Base-by-base conservation (phyloP, 2,329 filamentous ascomycete genomes). In the Clathrospora elynae region DNA sequence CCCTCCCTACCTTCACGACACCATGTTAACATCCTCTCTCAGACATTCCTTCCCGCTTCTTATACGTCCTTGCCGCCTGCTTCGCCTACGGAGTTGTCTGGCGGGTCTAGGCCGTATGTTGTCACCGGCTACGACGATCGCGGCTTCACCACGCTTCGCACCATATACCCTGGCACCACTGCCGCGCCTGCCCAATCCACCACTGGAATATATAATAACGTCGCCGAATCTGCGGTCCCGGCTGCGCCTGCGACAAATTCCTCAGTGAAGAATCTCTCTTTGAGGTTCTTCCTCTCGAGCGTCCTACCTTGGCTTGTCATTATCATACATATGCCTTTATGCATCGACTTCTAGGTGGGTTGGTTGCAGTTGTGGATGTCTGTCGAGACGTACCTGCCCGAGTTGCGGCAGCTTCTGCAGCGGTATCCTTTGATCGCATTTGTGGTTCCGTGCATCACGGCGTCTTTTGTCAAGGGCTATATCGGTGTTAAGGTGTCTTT, bases 41-140 rank as follows among this genome's bases (percentile, higher is more conserved):
- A 81, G 77, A 75, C 71, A 62, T 78, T 66, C 79, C 80, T 56
- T 67, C 69, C 61, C 64, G 75, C 57, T 66, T 79, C 62, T 54
- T 83, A 66, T 79, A 78, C 69, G 62, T 82, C 68, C 60, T 76
- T 67, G 59, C 76, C 71, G 56, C 74, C 67, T 70, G 66, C 62
- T 58, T 64, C 49, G 47, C 62, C 51, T 40, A 59, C 53, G 61
- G 59, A 26, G 45, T 64, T 52, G 11, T 56, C 59, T 60, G 58
- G 53, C 53, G 60, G 43, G 46, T 60, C 58, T 66, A 56, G 59
- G 37, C 46, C 49, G 11, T 8, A 78, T 48, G 63, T 70, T 13
- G 62, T 74, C 32, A 79, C 75, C 5, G 63, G 68, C 10, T 79
- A 71, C 55, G 69, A 80, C 56, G 61, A 77, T 20, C 71, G 72